Percentiles rank a stretch among this genome's conserved stretches.
Evolutionary conservation across 306 rosid species (phyloP).

Genomic region (Cyamopsis tetragonoloba): DNA sequence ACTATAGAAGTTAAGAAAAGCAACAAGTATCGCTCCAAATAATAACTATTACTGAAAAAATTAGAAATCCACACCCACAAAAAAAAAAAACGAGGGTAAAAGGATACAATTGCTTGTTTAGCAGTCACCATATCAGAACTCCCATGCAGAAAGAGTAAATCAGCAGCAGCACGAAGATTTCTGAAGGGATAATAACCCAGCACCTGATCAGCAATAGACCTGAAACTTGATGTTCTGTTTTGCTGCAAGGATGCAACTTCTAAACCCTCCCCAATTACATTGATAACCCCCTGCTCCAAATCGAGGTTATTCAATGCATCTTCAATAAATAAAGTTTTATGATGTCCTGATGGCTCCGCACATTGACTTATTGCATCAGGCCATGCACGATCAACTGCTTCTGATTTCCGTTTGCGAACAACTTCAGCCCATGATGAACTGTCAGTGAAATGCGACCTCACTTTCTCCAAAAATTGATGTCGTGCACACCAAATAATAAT

Average conservation of each 20-base stretch:
- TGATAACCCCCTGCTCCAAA: slow-evolving; percentile 45
- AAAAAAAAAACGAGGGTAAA: slow-evolving; percentile 15
- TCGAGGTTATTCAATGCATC: slow-evolving; percentile 84
- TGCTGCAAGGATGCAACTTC: slow-evolving; percentile 61
- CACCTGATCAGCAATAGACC: slow-evolving; percentile 51
- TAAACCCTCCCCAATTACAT: slow-evolving; percentile 49
- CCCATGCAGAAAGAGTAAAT: slow-evolving; percentile 77
- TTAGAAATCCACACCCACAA: background rate
- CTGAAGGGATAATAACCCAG: slow-evolving; percentile 80
- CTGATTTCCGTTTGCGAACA: slow-evolving; percentile 69
- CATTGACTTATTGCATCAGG: slow-evolving; percentile 73
- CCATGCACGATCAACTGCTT: slow-evolving; percentile 83
- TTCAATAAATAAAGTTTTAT: slow-evolving; percentile 83
- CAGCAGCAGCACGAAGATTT: slow-evolving; percentile 75
- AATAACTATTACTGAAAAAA: slow-evolving; percentile 15
- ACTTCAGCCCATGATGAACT: slow-evolving; percentile 60
- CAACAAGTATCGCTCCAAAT: background rate
- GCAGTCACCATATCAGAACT: slow-evolving; percentile 83
- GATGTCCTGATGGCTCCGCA: slow-evolving; percentile 52
- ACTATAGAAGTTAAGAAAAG: slow-evolving; percentile 64
- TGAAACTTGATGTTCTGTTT: slow-evolving; percentile 45
- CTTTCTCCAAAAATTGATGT: slow-evolving; percentile 68
- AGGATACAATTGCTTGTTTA: slow-evolving; percentile 99
- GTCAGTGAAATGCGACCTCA: slow-evolving; percentile 48
- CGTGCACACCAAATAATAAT: slow-evolving; percentile 77